Evolutionary conservation across 305 asterid genomes (phyloP).

Genomic region (Ajuga reptans): DNA sequence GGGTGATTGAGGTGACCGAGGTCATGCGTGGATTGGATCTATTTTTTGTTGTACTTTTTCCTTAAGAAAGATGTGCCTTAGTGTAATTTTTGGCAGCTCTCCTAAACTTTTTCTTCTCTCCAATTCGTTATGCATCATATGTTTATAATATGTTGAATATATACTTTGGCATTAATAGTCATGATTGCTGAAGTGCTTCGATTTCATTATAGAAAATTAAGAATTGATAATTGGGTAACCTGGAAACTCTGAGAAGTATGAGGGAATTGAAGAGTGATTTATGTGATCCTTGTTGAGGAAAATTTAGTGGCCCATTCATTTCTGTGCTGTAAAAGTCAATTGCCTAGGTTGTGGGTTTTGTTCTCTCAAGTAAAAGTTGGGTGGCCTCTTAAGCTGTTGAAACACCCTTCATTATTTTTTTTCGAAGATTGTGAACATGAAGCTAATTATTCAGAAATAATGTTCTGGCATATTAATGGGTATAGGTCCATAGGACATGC

Average conservation of each 20-base stretch:
- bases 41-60: background rate
- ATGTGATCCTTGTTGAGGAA: background rate
- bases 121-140: background rate
- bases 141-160: background rate
- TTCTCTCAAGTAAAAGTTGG: background rate
- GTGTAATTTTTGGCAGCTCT: background rate
- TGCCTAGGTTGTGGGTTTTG: background rate
- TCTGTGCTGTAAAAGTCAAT: background rate
- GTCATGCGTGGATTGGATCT: background rate
- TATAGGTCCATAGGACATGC: background rate
- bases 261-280: background rate
- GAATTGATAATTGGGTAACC: background rate
- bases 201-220: background rate
- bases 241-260: background rate
- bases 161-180: background rate
- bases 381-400: conserved; percentile 6
- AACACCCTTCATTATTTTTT: background rate
- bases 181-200: background rate
- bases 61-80: background rate
- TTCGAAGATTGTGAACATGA: background rate
- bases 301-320: background rate
- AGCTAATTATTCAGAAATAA: background rate
- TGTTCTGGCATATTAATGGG: background rate
- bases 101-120: background rate
- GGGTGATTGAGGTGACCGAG: background rate